Percentiles rank a stretch among this genome's conserved stretches.
phyloP scores from a whole-genome alignment of 2,329 filamentous ascomycete genomes.

The Verticillium alfalfae region DNA sequence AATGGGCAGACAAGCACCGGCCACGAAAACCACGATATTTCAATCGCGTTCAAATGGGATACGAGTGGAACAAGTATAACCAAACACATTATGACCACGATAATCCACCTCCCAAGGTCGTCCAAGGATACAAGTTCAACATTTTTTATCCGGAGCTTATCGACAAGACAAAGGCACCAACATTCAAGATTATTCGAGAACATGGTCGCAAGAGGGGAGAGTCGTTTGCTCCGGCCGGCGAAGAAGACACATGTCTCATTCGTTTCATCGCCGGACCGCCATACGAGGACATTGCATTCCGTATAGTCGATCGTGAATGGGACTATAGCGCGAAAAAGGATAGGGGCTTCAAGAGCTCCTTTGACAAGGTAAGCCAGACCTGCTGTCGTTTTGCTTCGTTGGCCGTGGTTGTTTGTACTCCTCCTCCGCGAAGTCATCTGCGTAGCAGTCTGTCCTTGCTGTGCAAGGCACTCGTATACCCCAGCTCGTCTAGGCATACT shows the following conservation, averaged over 20 bases:
- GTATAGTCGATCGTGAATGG: conserved; percentile 98
- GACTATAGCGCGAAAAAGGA: conserved; percentile 96
- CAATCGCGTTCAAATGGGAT: conserved; percentile 97
- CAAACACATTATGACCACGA: conserved; percentile 99
- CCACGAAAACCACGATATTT: conserved; percentile 95
- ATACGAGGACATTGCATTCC: conserved; percentile 94
- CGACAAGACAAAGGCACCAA: conserved; percentile 89
- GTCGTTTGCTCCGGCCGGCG: conserved; percentile 86
- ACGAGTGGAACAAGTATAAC: conserved; percentile 99
- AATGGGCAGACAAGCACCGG: conserved; percentile 79
- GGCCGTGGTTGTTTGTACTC: not conserved
- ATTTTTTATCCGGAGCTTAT: conserved; percentile 98
- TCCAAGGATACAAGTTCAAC: conserved; percentile 99
- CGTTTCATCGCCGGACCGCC: conserved; percentile 92
- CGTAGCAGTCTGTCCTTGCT: not conserved
- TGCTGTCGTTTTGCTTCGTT: too few relatives aligned
- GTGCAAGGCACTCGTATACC: not conserved
- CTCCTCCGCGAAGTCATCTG: not conserved
- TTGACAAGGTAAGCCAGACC: conserved; percentile 73
- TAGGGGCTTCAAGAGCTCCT: conserved; percentile 90
- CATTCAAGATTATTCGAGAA: conserved; percentile 92
- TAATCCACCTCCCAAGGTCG: conserved; percentile 94
- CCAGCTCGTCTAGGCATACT: not conserved
- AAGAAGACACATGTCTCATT: conserved; percentile 95
- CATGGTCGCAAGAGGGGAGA: conserved; percentile 84